Percentiles rank a stretch among this genome's conserved stretches.
phyloP scores from a whole-genome alignment of 2,329 filamentous ascomycete genomes.

The Alternaria sp. region DNA sequence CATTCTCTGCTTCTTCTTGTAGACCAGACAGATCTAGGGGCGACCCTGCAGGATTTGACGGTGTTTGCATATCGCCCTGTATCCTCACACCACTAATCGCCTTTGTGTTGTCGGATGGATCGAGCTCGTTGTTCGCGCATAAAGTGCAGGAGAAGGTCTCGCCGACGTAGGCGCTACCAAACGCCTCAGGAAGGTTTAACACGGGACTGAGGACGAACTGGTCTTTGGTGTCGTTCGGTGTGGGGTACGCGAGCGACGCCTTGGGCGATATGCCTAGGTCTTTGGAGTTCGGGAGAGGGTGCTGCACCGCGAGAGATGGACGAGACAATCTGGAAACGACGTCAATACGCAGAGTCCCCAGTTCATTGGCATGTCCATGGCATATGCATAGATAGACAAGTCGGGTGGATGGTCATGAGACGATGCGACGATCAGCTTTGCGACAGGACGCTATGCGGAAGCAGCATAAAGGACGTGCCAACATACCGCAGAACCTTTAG shows the following conservation, averaged over 20 bases:
- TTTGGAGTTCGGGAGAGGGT: constrained; percentile 64
- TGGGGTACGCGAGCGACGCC: constrained; percentile 73
- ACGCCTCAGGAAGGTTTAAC: constrained; percentile 86
- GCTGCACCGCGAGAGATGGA: constrained; percentile 75
- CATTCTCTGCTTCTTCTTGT: constrained; percentile 48
- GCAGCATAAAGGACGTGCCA: background rate
- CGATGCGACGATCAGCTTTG: background rate
- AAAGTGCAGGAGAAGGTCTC: constrained; percentile 94
- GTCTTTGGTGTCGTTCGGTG: constrained; percentile 53
- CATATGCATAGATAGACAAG: background rate
- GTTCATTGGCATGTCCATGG: background rate
- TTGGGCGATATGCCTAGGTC: constrained; percentile 60
- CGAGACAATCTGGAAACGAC: constrained; percentile 72
- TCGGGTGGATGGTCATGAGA: background rate
- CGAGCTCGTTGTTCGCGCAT: constrained; percentile 89
- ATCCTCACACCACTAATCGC: constrained; percentile 79
- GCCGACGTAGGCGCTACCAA: constrained; percentile 93
- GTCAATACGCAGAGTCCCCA: background rate
- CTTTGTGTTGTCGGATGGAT: constrained; percentile 46
- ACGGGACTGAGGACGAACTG: constrained; percentile 65
- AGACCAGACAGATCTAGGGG: constrained; percentile 62
- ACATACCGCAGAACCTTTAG: constrained; percentile 82
- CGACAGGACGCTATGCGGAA: background rate
- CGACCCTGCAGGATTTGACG: constrained; percentile 68
- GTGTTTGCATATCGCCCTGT: constrained; percentile 94